phyloP scores from a whole-genome alignment of 2,329 filamentous ascomycete genomes.

The Penicillium sp. region DNA sequence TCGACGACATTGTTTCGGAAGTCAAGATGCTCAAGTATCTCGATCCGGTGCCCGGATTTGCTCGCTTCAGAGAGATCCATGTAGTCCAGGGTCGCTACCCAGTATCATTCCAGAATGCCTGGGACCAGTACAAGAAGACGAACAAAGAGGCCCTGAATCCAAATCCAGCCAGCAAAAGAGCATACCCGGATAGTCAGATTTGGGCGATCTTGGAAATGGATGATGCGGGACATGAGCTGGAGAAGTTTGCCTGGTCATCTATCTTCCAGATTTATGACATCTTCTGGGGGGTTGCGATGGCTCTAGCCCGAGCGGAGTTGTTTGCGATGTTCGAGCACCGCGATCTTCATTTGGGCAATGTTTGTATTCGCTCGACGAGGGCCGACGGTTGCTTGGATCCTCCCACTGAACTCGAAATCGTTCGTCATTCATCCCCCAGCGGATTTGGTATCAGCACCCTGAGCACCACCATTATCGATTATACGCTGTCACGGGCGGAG shows the following conservation, averaged over 20 bases:
- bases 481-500: slow-evolving; percentile 61
- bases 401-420: slow-evolving; percentile 31
- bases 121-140: slow-evolving; percentile 39
- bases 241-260: slow-evolving; percentile 43
- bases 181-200: slow-evolving; percentile 54
- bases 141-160: slow-evolving; percentile 52
- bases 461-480: slow-evolving; percentile 64
- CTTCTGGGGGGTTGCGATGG: slow-evolving; percentile 63
- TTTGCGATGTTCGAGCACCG: slow-evolving; percentile 61
- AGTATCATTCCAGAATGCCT: slow-evolving; percentile 48
- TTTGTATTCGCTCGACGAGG: slow-evolving; percentile 51
- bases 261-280: slow-evolving; percentile 57
- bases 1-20: slow-evolving; percentile 50
- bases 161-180: slow-evolving; percentile 52
- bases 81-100: slow-evolving; percentile 57
- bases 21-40: slow-evolving; percentile 55
- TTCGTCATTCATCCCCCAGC: slow-evolving; percentile 33
- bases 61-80: slow-evolving; percentile 57
- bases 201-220: slow-evolving; percentile 66
- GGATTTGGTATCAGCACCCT: slow-evolving; percentile 53
- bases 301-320: slow-evolving; percentile 59
- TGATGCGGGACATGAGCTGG: slow-evolving; percentile 59
- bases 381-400: slow-evolving; percentile 33
- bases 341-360: slow-evolving; percentile 64
- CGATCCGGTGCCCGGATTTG: slow-evolving; percentile 59